These are phyloP conservation scores for Wallemia ichthyophaga DNA, from an alignment of 1,284 basidiomycete species.

Conservation along the genomic window DNA sequence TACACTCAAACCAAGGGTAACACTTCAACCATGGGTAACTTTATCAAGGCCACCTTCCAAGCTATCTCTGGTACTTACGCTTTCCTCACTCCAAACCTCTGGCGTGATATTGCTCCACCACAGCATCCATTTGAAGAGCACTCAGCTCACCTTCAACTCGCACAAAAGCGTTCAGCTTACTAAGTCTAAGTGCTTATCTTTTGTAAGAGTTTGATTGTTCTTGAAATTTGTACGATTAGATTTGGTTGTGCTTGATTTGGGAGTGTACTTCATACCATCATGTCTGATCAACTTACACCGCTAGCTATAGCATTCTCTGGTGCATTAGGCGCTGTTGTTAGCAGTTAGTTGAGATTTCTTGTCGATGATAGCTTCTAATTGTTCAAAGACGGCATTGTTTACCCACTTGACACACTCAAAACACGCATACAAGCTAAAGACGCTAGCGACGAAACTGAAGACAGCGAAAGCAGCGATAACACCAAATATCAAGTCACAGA, in stretches of 20 bases:
- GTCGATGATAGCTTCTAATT: conserved; percentile 1
- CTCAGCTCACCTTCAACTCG: conserved; percentile 60
- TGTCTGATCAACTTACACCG: conserved; percentile 34
- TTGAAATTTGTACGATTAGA: neutral
- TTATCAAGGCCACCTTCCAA: conserved; percentile 94
- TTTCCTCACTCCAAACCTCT: conserved; percentile 21
- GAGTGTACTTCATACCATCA: neutral
- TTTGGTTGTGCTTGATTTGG: neutral
- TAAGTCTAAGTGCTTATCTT: conserved; percentile 20
- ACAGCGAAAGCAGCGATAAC: conserved; percentile 19
- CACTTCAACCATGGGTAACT: conserved; percentile 98
- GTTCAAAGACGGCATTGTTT: conserved; percentile 34
- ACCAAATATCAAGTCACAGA: conserved; percentile 18
- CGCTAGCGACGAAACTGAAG: conserved; percentile 15
- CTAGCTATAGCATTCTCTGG: conserved; percentile 80
- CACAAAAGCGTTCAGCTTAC: conserved; percentile 44
- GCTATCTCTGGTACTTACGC: conserved; percentile 29
- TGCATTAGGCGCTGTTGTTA: conserved; percentile 73
- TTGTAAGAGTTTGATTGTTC: neutral
- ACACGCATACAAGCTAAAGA: conserved; percentile 61
- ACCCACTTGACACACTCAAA: conserved; percentile 86
- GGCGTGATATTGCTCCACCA: conserved; percentile 73
- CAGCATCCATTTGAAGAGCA: conserved; percentile 80
- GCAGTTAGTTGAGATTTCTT: conserved; percentile 41
- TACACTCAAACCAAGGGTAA: conserved; percentile 94